A percentile compares a stretch with the other conserved stretches of the same genome.
Conservation (phyloP, 2,329 filamentous ascomycete species). For the Didymella segeticola region DNA sequence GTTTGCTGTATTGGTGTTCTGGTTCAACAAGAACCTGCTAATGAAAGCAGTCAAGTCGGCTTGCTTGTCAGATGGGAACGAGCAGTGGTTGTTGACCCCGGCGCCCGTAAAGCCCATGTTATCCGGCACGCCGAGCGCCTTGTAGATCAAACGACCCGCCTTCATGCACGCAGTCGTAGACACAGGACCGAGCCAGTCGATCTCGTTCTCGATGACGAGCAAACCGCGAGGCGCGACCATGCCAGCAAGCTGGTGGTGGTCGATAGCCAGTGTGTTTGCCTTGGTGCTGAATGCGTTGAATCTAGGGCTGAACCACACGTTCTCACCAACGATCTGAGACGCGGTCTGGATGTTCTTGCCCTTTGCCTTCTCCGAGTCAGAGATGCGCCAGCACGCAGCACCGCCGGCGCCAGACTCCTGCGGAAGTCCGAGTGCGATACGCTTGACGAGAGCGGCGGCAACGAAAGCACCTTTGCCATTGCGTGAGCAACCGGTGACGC, state of each 20-base stretch:
- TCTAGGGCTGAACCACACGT: conserved; percentile 67
- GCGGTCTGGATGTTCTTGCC: conserved; percentile 68
- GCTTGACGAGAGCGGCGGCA: conserved; percentile 64
- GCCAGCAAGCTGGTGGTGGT: conserved; percentile 66
- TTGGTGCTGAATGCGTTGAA: conserved; percentile 61
- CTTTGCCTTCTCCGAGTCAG: conserved; percentile 54
- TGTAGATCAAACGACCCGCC: conserved; percentile 61
- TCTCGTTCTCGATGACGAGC: conserved; percentile 64
- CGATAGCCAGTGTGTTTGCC: conserved; percentile 58
- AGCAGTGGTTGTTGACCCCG: conserved; percentile 63
- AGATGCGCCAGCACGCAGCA: conserved; percentile 65
- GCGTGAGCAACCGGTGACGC: conserved; percentile 68
- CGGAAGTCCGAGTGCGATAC: conserved; percentile 67
- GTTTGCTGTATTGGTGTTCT: conserved; percentile 36
- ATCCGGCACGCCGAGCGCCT: conserved; percentile 59
- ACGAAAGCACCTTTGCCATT: conserved; percentile 70
- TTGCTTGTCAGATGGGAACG: conserved; percentile 61
- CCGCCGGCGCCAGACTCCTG: conserved; percentile 69
- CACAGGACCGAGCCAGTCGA: conserved; percentile 65
- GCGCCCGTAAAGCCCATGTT: conserved; percentile 66
- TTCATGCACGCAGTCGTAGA: conserved; percentile 66
- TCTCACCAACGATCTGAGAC: conserved; percentile 64
- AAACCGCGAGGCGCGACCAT: conserved; percentile 64
- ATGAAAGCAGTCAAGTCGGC: conserved; percentile 62
- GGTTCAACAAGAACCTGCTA: conserved; percentile 57